A percentile compares a stretch with the other conserved stretches of the same genome.
Conservation (phyloP, 1,139 yeast species). For the Kluyveromyces marxianus region DNA sequence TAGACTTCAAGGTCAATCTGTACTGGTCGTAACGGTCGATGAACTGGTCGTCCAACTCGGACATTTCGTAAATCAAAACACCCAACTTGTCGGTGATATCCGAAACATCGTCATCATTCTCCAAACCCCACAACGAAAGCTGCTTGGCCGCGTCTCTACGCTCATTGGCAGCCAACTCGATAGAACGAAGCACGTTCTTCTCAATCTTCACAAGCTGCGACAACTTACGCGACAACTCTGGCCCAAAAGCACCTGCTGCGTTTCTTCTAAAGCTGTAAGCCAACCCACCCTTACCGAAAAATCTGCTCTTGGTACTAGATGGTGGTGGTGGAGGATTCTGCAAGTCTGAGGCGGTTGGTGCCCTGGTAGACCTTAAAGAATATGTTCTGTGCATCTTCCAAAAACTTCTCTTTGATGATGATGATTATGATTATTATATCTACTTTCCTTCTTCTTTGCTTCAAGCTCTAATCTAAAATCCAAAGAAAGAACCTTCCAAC, state of each 20-base stretch:
- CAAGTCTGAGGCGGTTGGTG: slow-evolving; percentile 94
- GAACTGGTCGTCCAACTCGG: slow-evolving; percentile 96
- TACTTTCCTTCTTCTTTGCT: too few species aligned
- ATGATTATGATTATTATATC: too few species aligned
- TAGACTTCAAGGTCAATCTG: slow-evolving; percentile 89
- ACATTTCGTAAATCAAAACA: slow-evolving; percentile 89
- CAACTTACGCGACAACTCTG: slow-evolving; percentile 87
- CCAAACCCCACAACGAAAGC: slow-evolving; percentile 96
- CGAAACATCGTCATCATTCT: slow-evolving; percentile 91
- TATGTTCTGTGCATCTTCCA: slow-evolving; percentile 89
- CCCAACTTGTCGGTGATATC: slow-evolving; percentile 97
- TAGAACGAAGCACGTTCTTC: slow-evolving; percentile 89
- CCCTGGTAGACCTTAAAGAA: slow-evolving; percentile 88
- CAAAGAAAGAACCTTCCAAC: too few species aligned
- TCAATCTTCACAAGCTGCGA: slow-evolving; percentile 90
- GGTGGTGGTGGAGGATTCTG: slow-evolving; percentile 95
- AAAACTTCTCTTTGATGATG: background rate
- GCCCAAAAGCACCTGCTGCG: slow-evolving; percentile 91
- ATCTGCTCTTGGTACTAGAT: slow-evolving; percentile 77
- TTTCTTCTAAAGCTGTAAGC: slow-evolving; percentile 75
- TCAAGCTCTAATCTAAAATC: too few species aligned
- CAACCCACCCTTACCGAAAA: slow-evolving; percentile 86
- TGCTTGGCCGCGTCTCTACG: slow-evolving; percentile 96
- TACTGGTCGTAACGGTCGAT: slow-evolving; percentile 97
- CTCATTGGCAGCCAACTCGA: slow-evolving; percentile 90